Base-by-base conservation (phyloP, 345 rosid species). In the Gynandropsis gynandra region DNA sequence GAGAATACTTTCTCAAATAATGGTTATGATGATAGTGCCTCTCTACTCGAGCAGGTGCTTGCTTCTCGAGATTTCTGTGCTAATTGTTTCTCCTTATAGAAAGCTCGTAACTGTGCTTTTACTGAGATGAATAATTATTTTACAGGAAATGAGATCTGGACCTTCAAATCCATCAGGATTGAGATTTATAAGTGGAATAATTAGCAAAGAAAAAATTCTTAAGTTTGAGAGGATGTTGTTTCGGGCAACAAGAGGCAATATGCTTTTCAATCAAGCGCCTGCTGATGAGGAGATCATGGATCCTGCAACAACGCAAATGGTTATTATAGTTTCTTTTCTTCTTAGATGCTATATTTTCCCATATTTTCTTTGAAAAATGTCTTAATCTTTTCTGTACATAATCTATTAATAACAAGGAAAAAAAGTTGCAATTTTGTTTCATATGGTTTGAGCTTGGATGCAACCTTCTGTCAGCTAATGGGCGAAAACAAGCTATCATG, bases 221-320 rank as follows among this genome's bases (percentile, higher is more conserved):
- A 77, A 73, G 62, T 87, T 90, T 74, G 95, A 90, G 76, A 84
- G 95, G 76, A 84, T 90, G 85, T 58, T 90, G 62, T 90, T 90
- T 72, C 95, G 96, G 63, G 84, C 96, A 58, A 90, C 96, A 54
- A 87, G 98, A 73, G 98, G 98, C 68, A 90, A 90, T 72, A 82
- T 90, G 95, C 95, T 90, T 72, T 90, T 90, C 74, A 87, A 84
- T 66, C 95, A 82, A 69, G 78, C 95, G 32, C 73, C 80, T n/a
- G 87, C 93, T 42, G 85, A 71, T 73, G 98, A 87, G 72, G 92
- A 75, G 62, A 79, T 84, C 74, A 62, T 80, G 89, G 96, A 90
- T 76, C 98, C 95, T 65, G 72, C 80, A 62, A 74, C 96, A 35
- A 49, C 74, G 47, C 96, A 90, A 73, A 82, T 72, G 96, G 98